These are phyloP conservation scores for Penicillium paxilli DNA, from an alignment of 495 filamentous ascomycete species.

Conservation along the genomic window DNA sequence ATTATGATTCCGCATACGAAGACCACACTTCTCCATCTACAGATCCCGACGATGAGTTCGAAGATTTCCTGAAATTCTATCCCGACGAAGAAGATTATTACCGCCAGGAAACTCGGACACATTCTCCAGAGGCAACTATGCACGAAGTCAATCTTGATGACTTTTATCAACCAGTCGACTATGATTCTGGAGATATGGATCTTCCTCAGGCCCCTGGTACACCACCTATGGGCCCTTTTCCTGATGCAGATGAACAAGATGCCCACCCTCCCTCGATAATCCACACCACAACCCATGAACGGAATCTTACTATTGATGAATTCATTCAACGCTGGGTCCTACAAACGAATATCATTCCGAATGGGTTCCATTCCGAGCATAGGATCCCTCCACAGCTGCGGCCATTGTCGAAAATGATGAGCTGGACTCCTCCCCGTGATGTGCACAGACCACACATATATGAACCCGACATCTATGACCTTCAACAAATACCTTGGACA, in stretches of 20 bases:
- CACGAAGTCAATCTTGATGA: constrained; percentile 36
- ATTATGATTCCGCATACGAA: constrained; percentile 27
- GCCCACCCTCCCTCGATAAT: constrained; percentile 32
- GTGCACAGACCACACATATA: constrained; percentile 44
- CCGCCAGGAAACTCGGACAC: constrained; percentile 6
- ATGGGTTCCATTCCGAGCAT: constrained; percentile 20
- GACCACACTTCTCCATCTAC: constrained; percentile 14
- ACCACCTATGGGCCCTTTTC: constrained; percentile 1
- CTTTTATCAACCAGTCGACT: constrained; percentile 30
- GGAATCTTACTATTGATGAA: constrained; percentile 45
- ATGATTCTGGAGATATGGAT: constrained; percentile 20
- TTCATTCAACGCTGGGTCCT: constrained; percentile 45
- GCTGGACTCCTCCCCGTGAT: constrained; percentile 41
- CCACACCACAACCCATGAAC: constrained; percentile 40
- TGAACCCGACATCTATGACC: constrained; percentile 61
- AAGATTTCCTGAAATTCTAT: constrained; percentile 41
- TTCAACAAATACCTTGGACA: constrained; percentile 79
- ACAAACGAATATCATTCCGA: constrained; percentile 20
- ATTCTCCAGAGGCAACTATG: constrained; percentile 9
- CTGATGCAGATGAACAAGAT: constrained; percentile 9
- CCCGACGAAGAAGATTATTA: constrained; percentile 30
- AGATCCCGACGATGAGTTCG: constrained; percentile 26
- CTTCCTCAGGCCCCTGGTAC: constrained; percentile 4
- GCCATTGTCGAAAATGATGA: constrained; percentile 30
- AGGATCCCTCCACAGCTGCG: constrained; percentile 21